phyloP scores from a whole-genome alignment of 208 protist species.

The Wallacemonas sp. region DNA sequence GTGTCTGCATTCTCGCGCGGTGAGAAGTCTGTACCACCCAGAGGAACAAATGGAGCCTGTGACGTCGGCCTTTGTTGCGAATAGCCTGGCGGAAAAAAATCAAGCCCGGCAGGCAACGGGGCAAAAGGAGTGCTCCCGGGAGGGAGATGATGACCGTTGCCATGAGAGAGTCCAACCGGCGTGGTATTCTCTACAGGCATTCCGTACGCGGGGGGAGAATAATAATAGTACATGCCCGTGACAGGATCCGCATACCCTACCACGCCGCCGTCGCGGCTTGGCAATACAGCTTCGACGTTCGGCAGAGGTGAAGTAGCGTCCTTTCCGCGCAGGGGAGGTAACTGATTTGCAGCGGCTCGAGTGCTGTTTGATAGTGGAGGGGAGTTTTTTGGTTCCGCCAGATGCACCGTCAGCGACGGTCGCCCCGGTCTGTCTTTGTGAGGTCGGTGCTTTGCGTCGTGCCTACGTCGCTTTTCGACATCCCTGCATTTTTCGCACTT shows the following conservation, averaged over 20 bases:
- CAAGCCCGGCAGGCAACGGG: neutral
- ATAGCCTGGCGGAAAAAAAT: neutral
- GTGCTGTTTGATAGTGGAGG: neutral
- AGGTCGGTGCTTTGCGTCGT: neutral
- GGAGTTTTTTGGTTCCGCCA: neutral
- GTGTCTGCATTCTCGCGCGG: neutral
- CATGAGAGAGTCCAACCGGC: too few relatives aligned
- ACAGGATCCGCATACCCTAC: neutral
- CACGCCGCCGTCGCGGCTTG: neutral
- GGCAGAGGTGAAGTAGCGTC: neutral
- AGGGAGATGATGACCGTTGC: neutral
- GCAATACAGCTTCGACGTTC: neutral
- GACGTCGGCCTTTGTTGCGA: neutral
- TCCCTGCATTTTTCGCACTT: neutral
- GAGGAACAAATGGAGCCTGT: neutral
- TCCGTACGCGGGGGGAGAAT: too few relatives aligned
- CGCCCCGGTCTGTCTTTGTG: neutral
- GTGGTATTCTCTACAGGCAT: neutral
- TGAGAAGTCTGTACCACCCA: neutral
- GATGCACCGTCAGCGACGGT: neutral
- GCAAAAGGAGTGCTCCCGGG: neutral
- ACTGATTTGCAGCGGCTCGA: neutral
- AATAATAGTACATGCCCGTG: conserved; percentile 1
- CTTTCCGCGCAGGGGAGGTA: neutral
- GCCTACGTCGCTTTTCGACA: neutral